A percentile compares a stretch with the other conserved stretches of the same genome.
phyloP scores from a whole-genome alignment of 176 grass and related monocot species.

The Lolium perenne region DNA sequence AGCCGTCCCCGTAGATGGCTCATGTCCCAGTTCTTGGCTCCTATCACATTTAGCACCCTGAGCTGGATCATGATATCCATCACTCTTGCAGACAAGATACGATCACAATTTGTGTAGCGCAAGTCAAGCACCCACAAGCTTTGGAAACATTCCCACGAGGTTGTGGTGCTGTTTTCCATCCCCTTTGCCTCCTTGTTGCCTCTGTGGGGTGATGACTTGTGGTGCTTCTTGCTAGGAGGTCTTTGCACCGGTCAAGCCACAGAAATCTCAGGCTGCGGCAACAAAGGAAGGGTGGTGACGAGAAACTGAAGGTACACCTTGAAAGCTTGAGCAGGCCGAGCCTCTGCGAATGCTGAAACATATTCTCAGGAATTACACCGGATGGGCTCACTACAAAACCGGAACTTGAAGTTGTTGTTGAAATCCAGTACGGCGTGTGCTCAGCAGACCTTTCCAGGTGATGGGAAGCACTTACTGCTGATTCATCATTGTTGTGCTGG shows the following conservation, averaged over 20 bases:
- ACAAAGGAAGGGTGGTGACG: background rate
- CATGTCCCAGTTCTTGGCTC: background rate
- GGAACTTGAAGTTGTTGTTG: background rate
- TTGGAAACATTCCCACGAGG: background rate
- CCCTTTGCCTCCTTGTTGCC: background rate
- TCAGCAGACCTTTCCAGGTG: background rate
- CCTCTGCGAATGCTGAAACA: background rate
- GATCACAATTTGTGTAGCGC: background rate
- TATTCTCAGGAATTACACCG: background rate
- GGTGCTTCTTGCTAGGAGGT: background rate
- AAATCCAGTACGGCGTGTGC: background rate
- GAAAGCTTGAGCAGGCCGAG: background rate
- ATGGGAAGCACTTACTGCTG: too few relatives aligned
- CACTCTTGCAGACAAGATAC: background rate
- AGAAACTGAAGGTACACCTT: background rate
- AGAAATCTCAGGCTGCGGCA: background rate
- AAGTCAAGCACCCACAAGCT: background rate
- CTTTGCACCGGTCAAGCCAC: background rate
- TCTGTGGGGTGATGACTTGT: background rate
- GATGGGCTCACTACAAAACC: background rate
- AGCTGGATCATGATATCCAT: background rate
- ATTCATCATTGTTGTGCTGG: too few relatives aligned
- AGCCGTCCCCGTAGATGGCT: background rate
- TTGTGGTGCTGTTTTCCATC: background rate
- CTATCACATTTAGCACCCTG: background rate